phyloP scores from a whole-genome alignment of 352 stramenopile genomes.

The Discostella stelligera region DNA sequence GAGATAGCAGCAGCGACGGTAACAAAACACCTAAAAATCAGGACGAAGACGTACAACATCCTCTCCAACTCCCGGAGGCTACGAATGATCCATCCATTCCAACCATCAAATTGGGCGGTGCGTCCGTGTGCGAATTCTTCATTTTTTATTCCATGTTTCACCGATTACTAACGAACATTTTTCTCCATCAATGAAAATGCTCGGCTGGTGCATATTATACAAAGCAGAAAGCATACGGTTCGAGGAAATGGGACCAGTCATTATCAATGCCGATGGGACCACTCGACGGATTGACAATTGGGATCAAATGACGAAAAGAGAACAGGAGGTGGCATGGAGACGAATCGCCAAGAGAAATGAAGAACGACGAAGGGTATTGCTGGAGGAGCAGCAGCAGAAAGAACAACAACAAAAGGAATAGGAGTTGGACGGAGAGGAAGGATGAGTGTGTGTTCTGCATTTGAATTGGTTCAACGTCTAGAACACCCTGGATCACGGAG shows the following conservation, averaged over 20 bases:
- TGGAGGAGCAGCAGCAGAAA: conserved; percentile 56
- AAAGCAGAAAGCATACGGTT: conserved; percentile 61
- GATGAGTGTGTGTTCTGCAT: neutral
- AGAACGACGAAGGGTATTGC: conserved; percentile 55
- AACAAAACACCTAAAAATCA: neutral
- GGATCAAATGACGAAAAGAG: conserved; percentile 72
- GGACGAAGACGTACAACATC: conserved; percentile 1
- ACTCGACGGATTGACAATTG: conserved; percentile 77
- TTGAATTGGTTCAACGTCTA: neutral
- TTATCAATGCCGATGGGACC: conserved; percentile 76
- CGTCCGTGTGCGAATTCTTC: neutral
- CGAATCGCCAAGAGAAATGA: conserved; percentile 79
- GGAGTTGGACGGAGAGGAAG: conserved; percentile 7
- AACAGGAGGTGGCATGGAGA: conserved; percentile 76
- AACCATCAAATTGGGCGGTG: conserved; percentile 60
- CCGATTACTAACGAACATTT: neutral
- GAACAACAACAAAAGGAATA: conserved; percentile 32
- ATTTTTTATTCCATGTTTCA: neutral
- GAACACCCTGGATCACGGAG: no score
- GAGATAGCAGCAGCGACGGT: neutral
- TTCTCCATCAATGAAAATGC: neutral
- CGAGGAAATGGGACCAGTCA: conserved; percentile 77
- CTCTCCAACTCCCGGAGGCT: conserved; percentile 36
- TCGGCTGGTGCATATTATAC: neutral
- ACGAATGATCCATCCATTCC: conserved; percentile 55